Conservation (phyloP, 495 filamentous ascomycete species). For the Hapsidospora chrysogenum region DNA sequence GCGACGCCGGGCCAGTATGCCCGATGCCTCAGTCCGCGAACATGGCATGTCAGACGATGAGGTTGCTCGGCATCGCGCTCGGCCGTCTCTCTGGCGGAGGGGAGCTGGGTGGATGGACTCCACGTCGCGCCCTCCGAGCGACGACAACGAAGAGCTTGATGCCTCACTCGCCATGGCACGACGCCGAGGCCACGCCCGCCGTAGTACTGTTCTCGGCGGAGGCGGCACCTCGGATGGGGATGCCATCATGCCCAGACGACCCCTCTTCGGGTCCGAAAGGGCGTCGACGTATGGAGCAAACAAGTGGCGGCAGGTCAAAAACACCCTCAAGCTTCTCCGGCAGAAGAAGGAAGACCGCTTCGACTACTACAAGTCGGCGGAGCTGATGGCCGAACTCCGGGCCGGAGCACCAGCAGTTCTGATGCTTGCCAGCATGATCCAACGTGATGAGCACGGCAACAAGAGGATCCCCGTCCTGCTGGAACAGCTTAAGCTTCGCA, state of each 20-base stretch:
- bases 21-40: constrained; percentile 48
- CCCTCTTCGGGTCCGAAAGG: constrained; percentile 40
- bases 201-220: constrained; percentile 55
- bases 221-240: constrained; percentile 34
- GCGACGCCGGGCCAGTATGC: constrained; percentile 49
- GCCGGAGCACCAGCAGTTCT: constrained; percentile 83
- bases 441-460: constrained; percentile 90
- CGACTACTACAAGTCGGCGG: constrained; percentile 88
- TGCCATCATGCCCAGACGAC: constrained; percentile 26
- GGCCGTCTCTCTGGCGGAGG: constrained; percentile 34
- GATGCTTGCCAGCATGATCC: constrained; percentile 91
- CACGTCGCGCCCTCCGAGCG: constrained; percentile 8
- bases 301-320: constrained; percentile 77
- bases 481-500: constrained; percentile 81
- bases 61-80: constrained; percentile 51
- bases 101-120: constrained; percentile 38
- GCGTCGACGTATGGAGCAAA: constrained; percentile 66
- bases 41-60: constrained; percentile 79
- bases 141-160: constrained; percentile 18
- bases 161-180: constrained; percentile 31
- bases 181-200: constrained; percentile 54
- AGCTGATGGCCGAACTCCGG: constrained; percentile 86
- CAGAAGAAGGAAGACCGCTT: constrained; percentile 72
- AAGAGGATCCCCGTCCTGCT: constrained; percentile 86
- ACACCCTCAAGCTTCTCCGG: constrained; percentile 65